phyloP scores from a whole-genome alignment of 768 basidiomycete genomes.

The Pleurotus eryngii region DNA sequence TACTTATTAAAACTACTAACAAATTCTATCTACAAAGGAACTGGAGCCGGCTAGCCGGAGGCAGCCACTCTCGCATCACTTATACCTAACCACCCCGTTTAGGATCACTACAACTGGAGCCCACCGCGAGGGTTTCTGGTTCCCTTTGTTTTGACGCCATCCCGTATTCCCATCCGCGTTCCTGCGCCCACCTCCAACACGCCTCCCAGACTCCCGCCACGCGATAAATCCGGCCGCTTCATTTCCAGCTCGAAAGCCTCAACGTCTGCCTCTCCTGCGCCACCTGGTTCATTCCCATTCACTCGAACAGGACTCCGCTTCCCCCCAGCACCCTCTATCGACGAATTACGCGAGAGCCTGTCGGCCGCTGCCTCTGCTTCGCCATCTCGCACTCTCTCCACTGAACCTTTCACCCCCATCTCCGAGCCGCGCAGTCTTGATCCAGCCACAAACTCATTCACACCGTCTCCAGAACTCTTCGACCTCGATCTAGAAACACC shows the following conservation, averaged over 20 bases:
- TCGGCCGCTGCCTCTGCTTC: neutral
- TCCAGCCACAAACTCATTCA: neutral
- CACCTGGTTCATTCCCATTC: neutral
- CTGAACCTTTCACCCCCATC: neutral
- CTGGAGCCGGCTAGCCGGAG: neutral
- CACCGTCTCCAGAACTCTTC: neutral
- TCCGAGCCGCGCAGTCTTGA: neutral
- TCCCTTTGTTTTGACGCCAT: neutral
- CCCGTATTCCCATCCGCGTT: neutral
- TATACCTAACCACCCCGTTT: neutral
- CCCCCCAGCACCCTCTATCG: neutral
- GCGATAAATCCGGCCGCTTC: slow-evolving; percentile 3
- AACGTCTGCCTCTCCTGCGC: neutral
- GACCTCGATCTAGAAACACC: neutral
- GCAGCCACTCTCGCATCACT: neutral
- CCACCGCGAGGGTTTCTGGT: slow-evolving; percentile 1
- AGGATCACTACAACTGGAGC: slow-evolving; percentile 2
- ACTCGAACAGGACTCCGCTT: neutral
- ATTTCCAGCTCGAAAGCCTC: neutral
- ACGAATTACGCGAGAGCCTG: neutral
- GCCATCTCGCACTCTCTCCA: neutral
- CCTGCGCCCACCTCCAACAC: neutral
- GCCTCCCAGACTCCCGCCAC: neutral
- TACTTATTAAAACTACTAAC: no score
- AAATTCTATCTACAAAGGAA: neutral